Percentiles rank a stretch among this genome's conserved stretches.
Conservation (phyloP, 495 filamentous ascomycete genomes). For the Hypomontagnella monticulosa region DNA sequence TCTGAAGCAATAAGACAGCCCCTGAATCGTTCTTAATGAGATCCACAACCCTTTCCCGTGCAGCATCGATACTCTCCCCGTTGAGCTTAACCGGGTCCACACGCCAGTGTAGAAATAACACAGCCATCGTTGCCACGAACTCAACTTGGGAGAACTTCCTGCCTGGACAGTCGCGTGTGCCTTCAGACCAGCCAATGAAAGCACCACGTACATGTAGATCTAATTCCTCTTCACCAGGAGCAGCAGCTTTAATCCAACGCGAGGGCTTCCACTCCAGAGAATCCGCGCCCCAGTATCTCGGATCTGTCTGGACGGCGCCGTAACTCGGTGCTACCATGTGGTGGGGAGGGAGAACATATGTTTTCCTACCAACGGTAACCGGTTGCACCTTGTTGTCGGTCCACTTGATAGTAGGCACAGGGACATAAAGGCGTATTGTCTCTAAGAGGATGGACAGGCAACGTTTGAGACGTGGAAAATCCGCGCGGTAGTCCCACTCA, state of each 20-base stretch:
- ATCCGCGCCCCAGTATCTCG: constrained; percentile 44
- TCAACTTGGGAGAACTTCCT: constrained; percentile 64
- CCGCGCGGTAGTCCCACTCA: constrained; percentile 52
- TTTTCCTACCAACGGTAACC: constrained; percentile 29
- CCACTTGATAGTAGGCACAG: constrained; percentile 54
- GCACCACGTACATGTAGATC: constrained; percentile 48
- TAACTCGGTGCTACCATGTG: constrained; percentile 33
- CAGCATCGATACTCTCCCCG: constrained; percentile 47
- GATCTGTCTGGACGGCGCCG: constrained; percentile 39
- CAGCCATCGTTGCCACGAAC: constrained; percentile 59
- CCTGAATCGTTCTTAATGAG: constrained; percentile 49
- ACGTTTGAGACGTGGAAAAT: constrained; percentile 56
- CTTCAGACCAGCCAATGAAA: constrained; percentile 61
- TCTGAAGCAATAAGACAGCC: constrained; percentile 50
- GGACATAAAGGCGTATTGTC: constrained; percentile 61
- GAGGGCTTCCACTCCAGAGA: constrained; percentile 47
- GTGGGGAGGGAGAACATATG: constrained; percentile 29
- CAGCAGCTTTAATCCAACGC: constrained; percentile 41
- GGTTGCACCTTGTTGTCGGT: constrained; percentile 41
- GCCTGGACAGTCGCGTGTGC: constrained; percentile 58
- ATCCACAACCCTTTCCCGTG: constrained; percentile 45
- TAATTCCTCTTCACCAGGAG: constrained; percentile 39
- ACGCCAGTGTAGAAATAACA: constrained; percentile 52
- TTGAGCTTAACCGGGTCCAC: constrained; percentile 39
- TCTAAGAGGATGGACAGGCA: constrained; percentile 61